A percentile compares a stretch with the other conserved stretches of the same genome.
These are phyloP conservation scores for Cyclostephanos tholiformis DNA, from an alignment of 108 stramenopile genomes.

Conservation along the genomic window DNA sequence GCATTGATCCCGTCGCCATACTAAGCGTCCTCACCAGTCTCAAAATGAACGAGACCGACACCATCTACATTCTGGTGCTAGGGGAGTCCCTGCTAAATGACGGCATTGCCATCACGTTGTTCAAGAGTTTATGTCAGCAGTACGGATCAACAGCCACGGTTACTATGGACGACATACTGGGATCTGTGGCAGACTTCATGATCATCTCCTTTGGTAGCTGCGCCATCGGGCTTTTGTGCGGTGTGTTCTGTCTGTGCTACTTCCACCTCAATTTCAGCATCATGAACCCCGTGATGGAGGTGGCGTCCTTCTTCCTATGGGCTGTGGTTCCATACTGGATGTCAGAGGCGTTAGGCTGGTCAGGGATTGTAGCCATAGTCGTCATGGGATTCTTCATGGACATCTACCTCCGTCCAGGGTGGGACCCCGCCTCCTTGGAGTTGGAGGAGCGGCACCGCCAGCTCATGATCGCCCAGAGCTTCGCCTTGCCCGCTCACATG, in stretches of 20 bases:
- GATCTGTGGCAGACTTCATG: constrained; percentile 55
- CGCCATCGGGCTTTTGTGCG: constrained; percentile 75
- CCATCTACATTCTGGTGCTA: constrained; percentile 69
- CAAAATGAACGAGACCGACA: constrained; percentile 51
- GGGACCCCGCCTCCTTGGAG: constrained; percentile 37
- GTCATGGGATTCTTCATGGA: constrained; percentile 71
- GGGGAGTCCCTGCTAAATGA: constrained; percentile 84
- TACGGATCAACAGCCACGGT: constrained; percentile 35
- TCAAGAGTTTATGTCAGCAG: constrained; percentile 53
- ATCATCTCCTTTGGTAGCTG: constrained; percentile 77
- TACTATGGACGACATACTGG: constrained; percentile 39
- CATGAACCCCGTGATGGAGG: constrained; percentile 80
- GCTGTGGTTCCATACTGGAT: constrained; percentile 90
- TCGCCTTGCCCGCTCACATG: not conserved
- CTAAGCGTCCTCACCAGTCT: constrained; percentile 54
- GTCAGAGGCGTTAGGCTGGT: constrained; percentile 79
- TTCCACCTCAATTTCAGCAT: constrained; percentile 80
- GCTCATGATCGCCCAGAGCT: not conserved
- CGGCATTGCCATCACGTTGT: constrained; percentile 73
- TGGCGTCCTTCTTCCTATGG: constrained; percentile 86
- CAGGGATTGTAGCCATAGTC: constrained; percentile 81
- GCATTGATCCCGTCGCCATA: constrained; percentile 67
- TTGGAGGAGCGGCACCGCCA: constrained; percentile 25
- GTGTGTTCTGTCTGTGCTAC: constrained; percentile 68
- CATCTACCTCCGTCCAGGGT: constrained; percentile 56